Evolutionary conservation across 2,329 filamentous ascomycete species (phyloP), one percentile per base, ranked within the genome.

Genomic region (Colletotrichum gigasporum): DNA sequence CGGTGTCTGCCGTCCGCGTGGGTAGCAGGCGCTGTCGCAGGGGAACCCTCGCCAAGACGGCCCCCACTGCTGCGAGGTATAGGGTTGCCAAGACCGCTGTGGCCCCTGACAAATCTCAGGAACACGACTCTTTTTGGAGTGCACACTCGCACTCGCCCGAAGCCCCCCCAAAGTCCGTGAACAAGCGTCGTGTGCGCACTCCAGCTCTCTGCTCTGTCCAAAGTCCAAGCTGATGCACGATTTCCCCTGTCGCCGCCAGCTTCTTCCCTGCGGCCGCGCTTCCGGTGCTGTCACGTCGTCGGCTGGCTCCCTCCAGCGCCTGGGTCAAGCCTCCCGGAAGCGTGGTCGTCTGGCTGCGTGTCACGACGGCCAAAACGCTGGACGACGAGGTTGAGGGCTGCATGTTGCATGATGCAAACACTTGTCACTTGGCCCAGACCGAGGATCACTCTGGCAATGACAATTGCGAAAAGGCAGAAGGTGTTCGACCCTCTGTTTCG

Each of bases 101-200:
- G 60, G 47, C 60, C 55, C 60, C 60, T 63, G 60, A 52, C 16
- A 52, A 59, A 52, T 63, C 34, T 59, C 42, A 52, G 51, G 45
- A 32, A 48, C 45, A 26, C n/a, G n/a, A n/a, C n/a, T n/a, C n/a
- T n/a, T n/a, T n/a, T n/a, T n/a, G n/a, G n/a, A n/a, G n/a, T n/a
- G n/a, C n/a, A n/a, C n/a, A n/a, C n/a, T n/a, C n/a, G n/a, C n/a
- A n/a, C n/a, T n/a, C n/a, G n/a, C n/a, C n/a, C n/a, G n/a, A n/a
- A n/a, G n/a, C 4, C 9, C 8, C 14, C 3, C 20, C 18, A 34
- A n/a, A n/a, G n/a, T n/a, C n/a, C n/a, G n/a, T n/a, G n/a, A n/a
- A n/a, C n/a, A n/a, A n/a, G n/a, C n/a, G n/a, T n/a, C n/a, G n/a
- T n/a, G n/a, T 8, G 11, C 16, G n/a, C 42, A 39, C 30, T 26